These are phyloP conservation scores for Globisporangium recalcitrans DNA, from an alignment of 352 stramenopile genomes.

Conservation along the genomic window DNA sequence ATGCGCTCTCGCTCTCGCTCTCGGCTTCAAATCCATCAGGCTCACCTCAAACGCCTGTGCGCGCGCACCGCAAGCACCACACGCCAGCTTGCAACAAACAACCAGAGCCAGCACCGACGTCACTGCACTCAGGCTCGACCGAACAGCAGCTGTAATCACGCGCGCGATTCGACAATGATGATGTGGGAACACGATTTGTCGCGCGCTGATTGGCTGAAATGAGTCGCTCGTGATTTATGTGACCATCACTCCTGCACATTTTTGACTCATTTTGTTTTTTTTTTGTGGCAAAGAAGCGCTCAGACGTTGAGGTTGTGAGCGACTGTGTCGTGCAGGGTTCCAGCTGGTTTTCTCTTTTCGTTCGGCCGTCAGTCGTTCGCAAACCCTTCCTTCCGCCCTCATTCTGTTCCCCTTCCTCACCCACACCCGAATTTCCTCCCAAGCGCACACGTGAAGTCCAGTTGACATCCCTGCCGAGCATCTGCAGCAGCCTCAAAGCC, in stretches of 20 bases:
- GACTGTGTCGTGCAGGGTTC: too few species aligned
- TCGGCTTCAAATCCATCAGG: not conserved
- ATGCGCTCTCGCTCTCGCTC: not conserved
- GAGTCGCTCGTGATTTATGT: not conserved
- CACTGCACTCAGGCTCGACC: not conserved
- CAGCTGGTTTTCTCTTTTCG: not conserved
- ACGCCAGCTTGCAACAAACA: not conserved
- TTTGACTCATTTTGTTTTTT: conserved; percentile 1
- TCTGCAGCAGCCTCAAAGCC: too few species aligned
- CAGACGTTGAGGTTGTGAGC: not conserved
- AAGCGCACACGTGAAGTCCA: not conserved
- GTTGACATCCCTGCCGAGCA: not conserved
- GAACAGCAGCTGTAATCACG: not conserved
- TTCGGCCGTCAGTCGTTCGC: not conserved
- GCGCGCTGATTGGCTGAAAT: not conserved
- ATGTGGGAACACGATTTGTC: not conserved
- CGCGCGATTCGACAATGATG: not conserved
- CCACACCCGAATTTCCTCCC: not conserved
- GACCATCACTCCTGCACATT: not conserved
- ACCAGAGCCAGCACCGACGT: not conserved
- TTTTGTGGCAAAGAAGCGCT: not conserved
- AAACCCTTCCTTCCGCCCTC: not conserved
- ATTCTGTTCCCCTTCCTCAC: too few species aligned
- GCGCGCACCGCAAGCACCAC: not conserved
- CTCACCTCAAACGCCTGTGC: not conserved